Evolutionary conservation across 305 asterid genomes (phyloP).

Genomic region (Striga hermonthica): DNA sequence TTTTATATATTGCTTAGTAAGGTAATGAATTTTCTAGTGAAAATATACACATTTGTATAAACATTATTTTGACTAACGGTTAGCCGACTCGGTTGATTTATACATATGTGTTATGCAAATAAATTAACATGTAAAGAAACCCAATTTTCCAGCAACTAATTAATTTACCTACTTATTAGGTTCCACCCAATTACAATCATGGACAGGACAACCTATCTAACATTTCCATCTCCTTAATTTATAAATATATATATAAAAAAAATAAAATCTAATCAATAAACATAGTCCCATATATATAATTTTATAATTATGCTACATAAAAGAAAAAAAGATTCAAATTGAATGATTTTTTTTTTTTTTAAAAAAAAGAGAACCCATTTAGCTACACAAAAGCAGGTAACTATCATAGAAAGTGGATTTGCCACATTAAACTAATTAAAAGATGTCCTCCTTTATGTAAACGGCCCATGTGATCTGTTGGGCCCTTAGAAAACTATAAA

Average conservation of each 20-base stretch:
- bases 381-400: constrained; percentile 27
- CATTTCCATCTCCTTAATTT: not conserved
- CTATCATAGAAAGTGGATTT: constrained; percentile 23
- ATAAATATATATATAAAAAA: not conserved
- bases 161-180: constrained; percentile 38
- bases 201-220: not conserved
- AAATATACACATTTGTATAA: too few relatives aligned
- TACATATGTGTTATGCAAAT: not conserved
- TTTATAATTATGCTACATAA: not conserved
- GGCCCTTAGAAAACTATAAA: constrained; percentile 73
- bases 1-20: too few relatives aligned
- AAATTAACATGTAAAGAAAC: constrained; percentile 5
- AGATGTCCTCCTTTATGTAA: constrained; percentile 58
- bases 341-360: not conserved
- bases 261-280: not conserved
- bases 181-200: constrained; percentile 27
- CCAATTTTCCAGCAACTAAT: constrained; percentile 7
- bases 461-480: constrained; percentile 87
- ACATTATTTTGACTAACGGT: too few relatives aligned
- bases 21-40: too few relatives aligned
- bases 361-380: constrained; percentile 25
- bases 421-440: constrained; percentile 35
- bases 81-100: not conserved
- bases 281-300: not conserved
- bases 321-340: not conserved